Percentiles rank a stretch among this genome's conserved stretches.
phyloP scores from a whole-genome alignment of 768 basidiomycete genomes.

The Glaciozyma martinii region DNA sequence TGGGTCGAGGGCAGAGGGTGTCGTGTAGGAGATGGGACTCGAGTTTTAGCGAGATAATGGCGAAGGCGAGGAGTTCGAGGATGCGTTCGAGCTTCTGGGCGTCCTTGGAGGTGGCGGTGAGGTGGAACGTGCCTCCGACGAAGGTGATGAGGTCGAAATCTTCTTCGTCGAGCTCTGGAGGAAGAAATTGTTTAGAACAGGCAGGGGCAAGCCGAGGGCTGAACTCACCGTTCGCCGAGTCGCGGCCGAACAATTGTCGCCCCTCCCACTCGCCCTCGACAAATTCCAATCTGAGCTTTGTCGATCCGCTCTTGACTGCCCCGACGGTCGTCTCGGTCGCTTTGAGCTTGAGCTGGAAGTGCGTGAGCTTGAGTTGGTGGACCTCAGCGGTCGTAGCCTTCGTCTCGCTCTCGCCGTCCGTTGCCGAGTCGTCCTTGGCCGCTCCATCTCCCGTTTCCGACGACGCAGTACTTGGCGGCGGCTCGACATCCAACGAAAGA shows the following conservation, averaged over 20 bases:
- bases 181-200: too few species aligned
- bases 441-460: background rate
- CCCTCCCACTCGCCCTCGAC: background rate
- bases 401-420: conserved; percentile 2
- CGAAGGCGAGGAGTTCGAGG: conserved; percentile 23
- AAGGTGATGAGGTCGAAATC: conserved; percentile 14
- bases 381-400: background rate
- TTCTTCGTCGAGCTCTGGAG: background rate
- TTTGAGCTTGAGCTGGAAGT: conserved; percentile 4
- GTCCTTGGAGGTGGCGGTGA: conserved; percentile 17
- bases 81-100: conserved; percentile 14
- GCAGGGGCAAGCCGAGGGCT: background rate
- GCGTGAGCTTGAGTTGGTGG: background rate
- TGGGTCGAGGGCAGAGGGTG: conserved; percentile 7
- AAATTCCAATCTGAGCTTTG: background rate
- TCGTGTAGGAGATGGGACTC: conserved; percentile 22
- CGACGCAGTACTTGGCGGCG: background rate
- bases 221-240: too few species aligned
- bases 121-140: conserved; percentile 22
- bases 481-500: too few species aligned
- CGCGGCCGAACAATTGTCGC: conserved; percentile 3
- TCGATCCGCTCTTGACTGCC: background rate
- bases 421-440: background rate
- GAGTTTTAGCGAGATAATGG: conserved; percentile 26
- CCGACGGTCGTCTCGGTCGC: conserved; percentile 12